Percentiles rank a stretch among this genome's conserved stretches.
Evolutionary conservation across 306 rosid species (phyloP).

Genomic region (Lotus japonicus): DNA sequence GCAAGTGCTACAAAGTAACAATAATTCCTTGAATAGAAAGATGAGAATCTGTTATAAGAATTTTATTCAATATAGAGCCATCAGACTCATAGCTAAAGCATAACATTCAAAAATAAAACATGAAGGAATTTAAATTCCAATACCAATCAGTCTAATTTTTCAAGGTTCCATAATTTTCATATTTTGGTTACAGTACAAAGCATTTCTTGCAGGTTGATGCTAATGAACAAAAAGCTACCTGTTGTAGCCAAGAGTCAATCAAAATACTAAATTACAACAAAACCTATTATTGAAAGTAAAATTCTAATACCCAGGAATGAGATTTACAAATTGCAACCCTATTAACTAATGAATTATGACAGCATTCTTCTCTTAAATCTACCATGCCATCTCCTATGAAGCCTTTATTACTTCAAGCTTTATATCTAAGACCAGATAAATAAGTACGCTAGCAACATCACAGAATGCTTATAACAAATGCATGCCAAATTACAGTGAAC

Average conservation of each 20-base stretch:
- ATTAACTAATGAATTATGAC: neutral
- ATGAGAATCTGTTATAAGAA: constrained; percentile 12
- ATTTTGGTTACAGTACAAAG: neutral
- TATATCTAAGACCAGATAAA: neutral
- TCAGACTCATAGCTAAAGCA: neutral
- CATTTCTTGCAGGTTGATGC: neutral
- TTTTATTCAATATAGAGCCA: neutral
- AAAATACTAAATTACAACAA: neutral
- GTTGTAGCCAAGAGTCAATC: neutral
- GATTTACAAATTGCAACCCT: constrained; percentile 5
- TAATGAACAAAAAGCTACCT: neutral
- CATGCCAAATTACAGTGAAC: constrained; percentile 26
- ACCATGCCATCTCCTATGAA: neutral
- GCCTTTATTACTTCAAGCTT: constrained; percentile 5
- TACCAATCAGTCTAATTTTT: neutral
- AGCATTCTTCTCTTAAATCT: neutral
- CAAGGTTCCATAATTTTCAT: constrained; percentile 4
- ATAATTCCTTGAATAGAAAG: neutral
- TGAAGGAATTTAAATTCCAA: constrained; percentile 2
- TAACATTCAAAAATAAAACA: neutral
- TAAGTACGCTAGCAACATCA: neutral
- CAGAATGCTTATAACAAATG: neutral
- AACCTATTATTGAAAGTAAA: neutral
- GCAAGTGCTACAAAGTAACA: constrained; percentile 44
- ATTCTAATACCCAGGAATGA: neutral